Base-by-base conservation (phyloP, 345 rosid genomes). In the Schrenkiella parvula region DNA sequence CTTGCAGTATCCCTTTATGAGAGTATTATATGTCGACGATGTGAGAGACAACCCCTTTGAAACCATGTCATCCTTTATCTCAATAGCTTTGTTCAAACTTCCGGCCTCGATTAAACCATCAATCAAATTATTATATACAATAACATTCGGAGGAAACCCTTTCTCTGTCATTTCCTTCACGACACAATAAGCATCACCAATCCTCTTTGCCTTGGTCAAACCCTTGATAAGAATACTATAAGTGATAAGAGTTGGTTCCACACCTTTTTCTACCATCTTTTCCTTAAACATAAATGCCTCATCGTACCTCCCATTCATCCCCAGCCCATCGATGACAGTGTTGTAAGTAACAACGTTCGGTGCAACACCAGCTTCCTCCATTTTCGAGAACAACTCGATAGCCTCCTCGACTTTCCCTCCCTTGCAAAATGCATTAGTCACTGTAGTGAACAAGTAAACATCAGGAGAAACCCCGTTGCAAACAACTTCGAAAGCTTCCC, bases 341-440 rank as follows among this genome's bases (percentile, higher is more conserved):
- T 91, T 91, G 39, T 81, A 91, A 3, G 96, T 83, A 63, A 85
- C 89, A 43, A 82, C 88, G 56, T 87, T 89, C 0, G 96, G 93
- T 68, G 79, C 39, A 31, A 81, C 56, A 55, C 91, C 85, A 66
- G 66, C 39, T 55, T 81, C 73, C 56, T 82, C 85, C 96, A 91
- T 89, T 53, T 72, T 77, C 0, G 74, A 48, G 59, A 89, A 87
- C 71, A 91, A 71, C 8, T 17, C 55, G 42, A 85, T 8, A 0
- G 91, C 91, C 65, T 83, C 82, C 31, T 77, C 88, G 13, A 84
- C 73, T 72, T 81, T 84, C 35, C 84, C 86, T 74, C 84, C 80
- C 76, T 85, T 87, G 54, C 84, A 89, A 46, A 84, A 84, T 26
- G 89, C 91, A 80, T 82, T 86, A 31, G 89, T 73, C 7, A 77